These are phyloP conservation scores for Cryptosporidium sp. DNA, from an alignment of 169 alveolate genomes.

Conservation along the genomic window DNA sequence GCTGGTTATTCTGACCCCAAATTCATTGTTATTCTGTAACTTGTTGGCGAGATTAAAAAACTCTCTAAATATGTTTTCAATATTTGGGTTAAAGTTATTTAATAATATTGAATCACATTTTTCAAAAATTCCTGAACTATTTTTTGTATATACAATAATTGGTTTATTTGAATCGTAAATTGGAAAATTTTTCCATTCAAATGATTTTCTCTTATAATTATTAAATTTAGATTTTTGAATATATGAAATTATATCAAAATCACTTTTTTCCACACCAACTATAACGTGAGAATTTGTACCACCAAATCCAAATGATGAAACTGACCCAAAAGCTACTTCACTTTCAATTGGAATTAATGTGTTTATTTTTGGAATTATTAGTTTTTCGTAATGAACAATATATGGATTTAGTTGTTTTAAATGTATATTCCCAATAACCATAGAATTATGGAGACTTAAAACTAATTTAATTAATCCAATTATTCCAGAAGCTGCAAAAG, in stretches of 20 bases:
- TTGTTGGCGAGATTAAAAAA: neutral
- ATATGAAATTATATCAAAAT: constrained; percentile 23
- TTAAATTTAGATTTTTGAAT: constrained; percentile 2
- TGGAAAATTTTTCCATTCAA: constrained; percentile 19
- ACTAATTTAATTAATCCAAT: constrained; percentile 55
- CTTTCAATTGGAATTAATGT: neutral
- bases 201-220: constrained; percentile 48
- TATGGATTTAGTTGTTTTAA: constrained; percentile 49
- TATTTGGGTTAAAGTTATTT: constrained; percentile 1
- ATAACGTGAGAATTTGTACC: constrained; percentile 61
- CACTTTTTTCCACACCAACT: constrained; percentile 52
- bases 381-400: neutral
- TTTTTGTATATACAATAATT: constrained; percentile 13
- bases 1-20: constrained; percentile 13
- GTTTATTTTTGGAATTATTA: constrained; percentile 27
- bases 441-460: constrained; percentile 24
- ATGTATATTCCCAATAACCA: constrained; percentile 51
- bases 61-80: constrained; percentile 4
- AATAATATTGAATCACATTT: constrained; percentile 15
- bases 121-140: constrained; percentile 10
- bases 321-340: constrained; percentile 40
- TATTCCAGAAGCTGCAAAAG: constrained; percentile 68
- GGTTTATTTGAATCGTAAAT: neutral
- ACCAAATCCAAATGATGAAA: constrained; percentile 73
- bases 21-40: constrained; percentile 4